These are phyloP conservation scores for Sugiyamaella pinicola DNA, from an alignment of 1,139 yeast genomes.

Conservation along the genomic window DNA sequence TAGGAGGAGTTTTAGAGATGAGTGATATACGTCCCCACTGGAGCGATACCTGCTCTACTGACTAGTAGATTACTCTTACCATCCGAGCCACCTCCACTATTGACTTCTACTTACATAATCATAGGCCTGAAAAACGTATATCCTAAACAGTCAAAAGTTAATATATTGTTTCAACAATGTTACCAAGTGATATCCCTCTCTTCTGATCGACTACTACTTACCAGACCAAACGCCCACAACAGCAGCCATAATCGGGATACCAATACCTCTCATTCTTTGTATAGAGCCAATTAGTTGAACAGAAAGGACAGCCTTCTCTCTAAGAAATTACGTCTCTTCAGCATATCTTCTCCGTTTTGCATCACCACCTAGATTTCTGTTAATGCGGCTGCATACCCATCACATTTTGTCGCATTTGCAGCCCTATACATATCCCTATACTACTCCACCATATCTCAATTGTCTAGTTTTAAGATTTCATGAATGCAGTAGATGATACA, in stretches of 20 bases:
- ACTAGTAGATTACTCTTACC: not conserved
- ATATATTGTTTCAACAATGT: not conserved
- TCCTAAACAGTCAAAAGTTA: slow-evolving; percentile 42
- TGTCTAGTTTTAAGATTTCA: slow-evolving; percentile 24
- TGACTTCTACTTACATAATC: slow-evolving; percentile 56
- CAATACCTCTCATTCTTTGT: slow-evolving; percentile 13
- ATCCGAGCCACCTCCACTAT: not conserved
- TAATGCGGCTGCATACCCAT: no score
- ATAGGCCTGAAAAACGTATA: slow-evolving; percentile 74
- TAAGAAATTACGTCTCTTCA: no score
- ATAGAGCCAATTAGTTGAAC: no score
- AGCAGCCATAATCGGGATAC: slow-evolving; percentile 16
- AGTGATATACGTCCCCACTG: no score
- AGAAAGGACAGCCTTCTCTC: no score
- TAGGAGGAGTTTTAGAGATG: not conserved
- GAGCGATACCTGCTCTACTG: not conserved
- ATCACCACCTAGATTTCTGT: no score
- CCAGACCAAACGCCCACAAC: slow-evolving; percentile 27
- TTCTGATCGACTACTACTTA: slow-evolving; percentile 16
- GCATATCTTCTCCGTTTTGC: no score
- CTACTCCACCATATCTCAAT: not conserved
- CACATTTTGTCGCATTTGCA: not conserved
- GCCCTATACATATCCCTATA: not conserved
- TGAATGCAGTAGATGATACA: slow-evolving; percentile 48
- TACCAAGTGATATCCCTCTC: not conserved